Conservation (phyloP, 2,329 filamentous ascomycete species). For the Sporothrix inflata region DNA sequence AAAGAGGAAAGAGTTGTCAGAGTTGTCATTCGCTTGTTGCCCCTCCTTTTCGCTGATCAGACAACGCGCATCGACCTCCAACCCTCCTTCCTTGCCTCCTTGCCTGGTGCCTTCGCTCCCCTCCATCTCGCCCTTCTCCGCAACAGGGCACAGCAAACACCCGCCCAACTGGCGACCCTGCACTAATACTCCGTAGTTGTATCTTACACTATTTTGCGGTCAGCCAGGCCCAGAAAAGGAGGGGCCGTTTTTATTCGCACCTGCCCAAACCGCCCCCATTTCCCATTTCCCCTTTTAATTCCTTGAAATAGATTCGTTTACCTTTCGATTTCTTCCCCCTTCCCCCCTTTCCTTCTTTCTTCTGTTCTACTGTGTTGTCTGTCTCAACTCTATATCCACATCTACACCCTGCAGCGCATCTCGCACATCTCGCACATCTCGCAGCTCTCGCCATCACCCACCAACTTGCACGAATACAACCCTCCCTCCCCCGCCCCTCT, state of each 20-base stretch:
- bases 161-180: not conserved
- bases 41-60: slow-evolving; percentile 12
- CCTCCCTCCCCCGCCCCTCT: not conserved
- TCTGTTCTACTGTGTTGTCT: not conserved
- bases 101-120: slow-evolving; percentile 15
- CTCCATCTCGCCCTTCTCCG: slow-evolving; percentile 10
- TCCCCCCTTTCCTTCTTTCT: not conserved
- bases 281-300: slow-evolving; percentile 23
- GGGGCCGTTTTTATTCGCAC: slow-evolving; percentile 24
- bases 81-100: slow-evolving; percentile 7
- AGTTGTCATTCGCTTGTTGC: not conserved
- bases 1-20: not conserved
- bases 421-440: not conserved
- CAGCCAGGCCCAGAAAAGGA: slow-evolving; percentile 30
- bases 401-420: slow-evolving; percentile 5
- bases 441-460: too few relatives aligned
- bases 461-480: not conserved
- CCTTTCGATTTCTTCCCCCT: slow-evolving; percentile 14
- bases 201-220: slow-evolving; percentile 14
- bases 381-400: slow-evolving; percentile 8
- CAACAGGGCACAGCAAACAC: slow-evolving; percentile 11
- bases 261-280: slow-evolving; percentile 25
- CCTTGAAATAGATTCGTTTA: slow-evolving; percentile 21
- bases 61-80: not conserved
- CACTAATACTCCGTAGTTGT: slow-evolving; percentile 25